Percentiles rank a stretch among this genome's conserved stretches.
Evolutionary conservation across 169 alveolate genomes (phyloP).

Genomic region (Plasmodium inui): DNA sequence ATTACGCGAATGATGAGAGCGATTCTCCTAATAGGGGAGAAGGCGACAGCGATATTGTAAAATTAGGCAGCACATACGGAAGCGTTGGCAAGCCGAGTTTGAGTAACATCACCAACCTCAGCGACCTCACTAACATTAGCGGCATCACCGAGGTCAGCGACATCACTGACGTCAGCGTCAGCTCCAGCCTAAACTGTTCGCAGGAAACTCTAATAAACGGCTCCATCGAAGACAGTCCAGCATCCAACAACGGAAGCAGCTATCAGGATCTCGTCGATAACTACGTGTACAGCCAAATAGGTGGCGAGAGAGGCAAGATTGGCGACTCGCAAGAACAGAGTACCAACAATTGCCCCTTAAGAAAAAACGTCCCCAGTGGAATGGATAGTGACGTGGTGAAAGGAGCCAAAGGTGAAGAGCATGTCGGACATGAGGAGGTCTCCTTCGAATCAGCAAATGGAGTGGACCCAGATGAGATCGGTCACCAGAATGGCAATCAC

Average conservation of each 20-base stretch:
- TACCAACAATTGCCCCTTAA: not conserved
- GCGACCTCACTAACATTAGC: not conserved
- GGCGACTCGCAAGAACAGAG: not conserved
- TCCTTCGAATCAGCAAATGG: not conserved
- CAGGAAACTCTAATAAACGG: not conserved
- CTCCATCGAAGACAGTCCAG: not conserved
- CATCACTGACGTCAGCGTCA: not conserved
- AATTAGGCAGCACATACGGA: not conserved
- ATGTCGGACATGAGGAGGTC: not conserved
- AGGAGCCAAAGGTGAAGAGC: not conserved
- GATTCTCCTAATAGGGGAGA: not conserved
- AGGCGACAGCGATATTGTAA: not conserved
- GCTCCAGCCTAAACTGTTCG: not conserved
- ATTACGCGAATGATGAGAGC: not conserved
- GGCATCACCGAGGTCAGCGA: not conserved
- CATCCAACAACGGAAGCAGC: not conserved
- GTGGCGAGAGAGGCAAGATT: not conserved
- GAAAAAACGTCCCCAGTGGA: not conserved
- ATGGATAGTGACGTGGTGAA: not conserved
- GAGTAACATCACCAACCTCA: not conserved
- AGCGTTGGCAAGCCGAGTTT: not conserved
- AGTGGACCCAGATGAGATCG: not conserved
- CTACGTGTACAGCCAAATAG: not conserved
- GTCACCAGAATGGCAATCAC: not conserved
- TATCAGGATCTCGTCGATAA: not conserved